A percentile compares a stretch with the other conserved stretches of the same genome.
phyloP scores from a whole-genome alignment of 176 grass and related monocot species.

The Bolboschoenus planiculmis region DNA sequence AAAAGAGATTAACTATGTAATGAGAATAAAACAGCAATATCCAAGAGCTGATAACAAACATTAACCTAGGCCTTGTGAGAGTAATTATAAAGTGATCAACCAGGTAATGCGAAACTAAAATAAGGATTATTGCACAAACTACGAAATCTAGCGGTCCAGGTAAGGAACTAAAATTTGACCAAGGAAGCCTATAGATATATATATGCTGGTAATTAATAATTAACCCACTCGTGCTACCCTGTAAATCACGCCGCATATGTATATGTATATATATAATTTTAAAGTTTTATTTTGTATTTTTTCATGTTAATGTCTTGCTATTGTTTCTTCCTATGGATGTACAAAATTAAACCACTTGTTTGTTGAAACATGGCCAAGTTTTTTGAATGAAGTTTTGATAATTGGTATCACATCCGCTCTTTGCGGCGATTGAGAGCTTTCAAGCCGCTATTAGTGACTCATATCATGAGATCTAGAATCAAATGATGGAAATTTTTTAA shows the following conservation, averaged over 20 bases:
- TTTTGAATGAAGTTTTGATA: background rate
- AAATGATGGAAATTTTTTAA: background rate
- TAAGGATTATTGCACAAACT: slow-evolving; percentile 15
- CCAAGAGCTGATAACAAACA: background rate
- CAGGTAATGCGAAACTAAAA: slow-evolving; percentile 15
- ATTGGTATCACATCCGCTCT: background rate
- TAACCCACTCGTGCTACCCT: slow-evolving; percentile 36
- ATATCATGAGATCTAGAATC: background rate
- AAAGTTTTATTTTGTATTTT: background rate
- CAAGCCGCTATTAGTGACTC: background rate
- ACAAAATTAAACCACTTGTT: background rate
- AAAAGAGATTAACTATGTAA: slow-evolving; percentile 4
- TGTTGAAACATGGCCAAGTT: background rate
- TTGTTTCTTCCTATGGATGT: background rate
- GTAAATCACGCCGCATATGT: slow-evolving; percentile 8
- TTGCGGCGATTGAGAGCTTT: background rate
- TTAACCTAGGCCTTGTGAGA: background rate
- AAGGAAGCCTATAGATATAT: no score
- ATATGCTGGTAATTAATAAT: no score
- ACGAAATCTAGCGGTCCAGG: slow-evolving; percentile 40
- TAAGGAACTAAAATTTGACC: background rate
- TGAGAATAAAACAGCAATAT: slow-evolving; percentile 11
- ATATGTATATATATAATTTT: no score
- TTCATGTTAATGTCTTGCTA: slow-evolving; percentile 6
- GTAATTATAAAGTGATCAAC: slow-evolving; percentile 18